Conservation (phyloP, 139 green algal species). For the Haematococcus lacustris region DNA sequence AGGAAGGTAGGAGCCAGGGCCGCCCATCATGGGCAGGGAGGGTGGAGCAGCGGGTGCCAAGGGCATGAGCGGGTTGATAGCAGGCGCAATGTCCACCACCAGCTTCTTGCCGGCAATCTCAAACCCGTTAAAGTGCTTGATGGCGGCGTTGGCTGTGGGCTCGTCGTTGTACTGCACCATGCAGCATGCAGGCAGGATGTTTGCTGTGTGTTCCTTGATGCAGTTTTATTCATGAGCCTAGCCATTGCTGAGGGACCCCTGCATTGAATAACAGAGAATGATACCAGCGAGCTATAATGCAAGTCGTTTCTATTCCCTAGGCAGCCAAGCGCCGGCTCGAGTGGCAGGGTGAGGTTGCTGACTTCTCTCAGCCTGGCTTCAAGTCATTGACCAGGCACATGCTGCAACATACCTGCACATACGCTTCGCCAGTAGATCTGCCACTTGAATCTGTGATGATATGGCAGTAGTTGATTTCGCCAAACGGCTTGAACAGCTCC, state of each 20-base stretch:
- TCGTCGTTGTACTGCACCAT: conserved; percentile 3
- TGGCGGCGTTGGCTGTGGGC: conserved; percentile 5
- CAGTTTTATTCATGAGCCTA: too few species aligned
- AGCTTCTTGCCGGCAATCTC: neutral
- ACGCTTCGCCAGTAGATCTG: conserved; percentile 12
- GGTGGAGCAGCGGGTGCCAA: too few species aligned
- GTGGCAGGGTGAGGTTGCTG: too few species aligned
- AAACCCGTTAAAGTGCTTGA: conserved; percentile 6
- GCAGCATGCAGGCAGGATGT: neutral
- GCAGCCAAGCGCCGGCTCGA: too few species aligned
- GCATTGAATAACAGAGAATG: too few species aligned
- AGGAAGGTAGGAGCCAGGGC: too few species aligned
- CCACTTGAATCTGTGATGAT: conserved; percentile 14
- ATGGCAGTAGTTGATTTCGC: conserved; percentile 59
- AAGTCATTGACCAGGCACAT: neutral
- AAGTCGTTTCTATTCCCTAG: too few species aligned
- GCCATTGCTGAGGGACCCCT: too few species aligned
- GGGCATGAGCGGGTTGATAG: too few species aligned
- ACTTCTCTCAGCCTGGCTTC: neutral
- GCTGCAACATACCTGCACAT: conserved; percentile 19
- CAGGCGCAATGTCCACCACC: conserved; percentile 2
- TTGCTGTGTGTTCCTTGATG: too few species aligned
- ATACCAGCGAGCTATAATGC: too few species aligned
- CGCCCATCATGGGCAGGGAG: too few species aligned
- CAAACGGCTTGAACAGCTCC: conserved; percentile 78